These are phyloP conservation scores for Sporothrix phasma DNA, from an alignment of 2,329 filamentous ascomycete species.

Conservation along the genomic window DNA sequence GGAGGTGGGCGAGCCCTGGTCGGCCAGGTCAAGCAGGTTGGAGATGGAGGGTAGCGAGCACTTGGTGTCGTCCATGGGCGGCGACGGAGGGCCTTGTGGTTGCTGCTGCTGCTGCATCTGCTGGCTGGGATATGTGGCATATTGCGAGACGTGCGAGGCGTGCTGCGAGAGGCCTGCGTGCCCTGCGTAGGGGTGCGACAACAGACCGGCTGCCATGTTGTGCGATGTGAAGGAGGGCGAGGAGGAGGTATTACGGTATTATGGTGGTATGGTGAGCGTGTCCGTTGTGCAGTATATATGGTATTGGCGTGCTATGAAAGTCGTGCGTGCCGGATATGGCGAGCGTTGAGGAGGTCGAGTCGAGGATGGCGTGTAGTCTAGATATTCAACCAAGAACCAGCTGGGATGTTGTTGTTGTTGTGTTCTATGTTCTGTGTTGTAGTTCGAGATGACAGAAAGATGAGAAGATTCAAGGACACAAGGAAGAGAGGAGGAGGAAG, in stretches of 20 bases:
- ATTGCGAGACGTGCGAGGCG: conserved; percentile 18
- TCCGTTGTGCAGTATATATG: not conserved
- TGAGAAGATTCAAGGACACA: not conserved
- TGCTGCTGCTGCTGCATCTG: conserved; percentile 8
- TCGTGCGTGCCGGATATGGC: not conserved
- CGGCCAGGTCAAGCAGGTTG: conserved; percentile 73
- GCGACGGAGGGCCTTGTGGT: conserved; percentile 49
- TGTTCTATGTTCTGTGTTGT: conserved; percentile 22
- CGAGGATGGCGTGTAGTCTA: not conserved
- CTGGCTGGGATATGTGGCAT: conserved; percentile 11
- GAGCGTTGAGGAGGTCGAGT: not conserved
- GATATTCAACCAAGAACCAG: conserved; percentile 27
- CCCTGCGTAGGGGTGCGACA: conserved; percentile 35
- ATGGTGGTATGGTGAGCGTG: not conserved
- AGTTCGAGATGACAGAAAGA: conserved; percentile 4
- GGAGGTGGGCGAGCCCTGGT: conserved; percentile 52
- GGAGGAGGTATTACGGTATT: conserved; percentile 1
- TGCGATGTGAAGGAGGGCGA: not conserved
- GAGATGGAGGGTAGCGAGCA: conserved; percentile 91
- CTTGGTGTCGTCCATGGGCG: conserved; percentile 66
- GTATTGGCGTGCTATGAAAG: not conserved
- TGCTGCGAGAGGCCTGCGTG: conserved; percentile 5
- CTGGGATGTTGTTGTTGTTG: conserved; percentile 21
- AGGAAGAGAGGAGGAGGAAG: not conserved
- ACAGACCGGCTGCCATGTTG: conserved; percentile 36